Evolutionary conservation across 805 yeast genomes (phyloP), one percentile per base, ranked within the genome.

Genomic region (Brettanomyces sp.): DNA sequence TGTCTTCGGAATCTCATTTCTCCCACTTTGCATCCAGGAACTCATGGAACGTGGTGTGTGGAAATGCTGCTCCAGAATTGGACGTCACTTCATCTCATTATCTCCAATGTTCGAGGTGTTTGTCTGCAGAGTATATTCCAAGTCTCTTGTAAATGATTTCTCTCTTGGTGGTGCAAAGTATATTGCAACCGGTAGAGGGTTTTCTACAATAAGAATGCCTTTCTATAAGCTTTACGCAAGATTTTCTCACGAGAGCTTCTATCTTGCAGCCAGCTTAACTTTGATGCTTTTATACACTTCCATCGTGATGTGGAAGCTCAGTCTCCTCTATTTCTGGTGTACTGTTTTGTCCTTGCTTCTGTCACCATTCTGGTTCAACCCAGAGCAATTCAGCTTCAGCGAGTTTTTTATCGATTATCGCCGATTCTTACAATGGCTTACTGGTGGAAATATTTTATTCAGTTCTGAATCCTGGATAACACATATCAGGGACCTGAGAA

Each of bases 51-150:
- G 84, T 57, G 93, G 93, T 21, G 60, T 82, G n/a, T 73, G 81
- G 79, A 74, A 76, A 55, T 85, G 91, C 9, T 59, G 74, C 34
- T 72, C 77, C 2, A 69, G 93, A 56, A 66, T 84, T 41, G 67
- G 72, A 39, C 80, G 82, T 52, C 93, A 85, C 55, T 74, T 85
- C 48, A 63, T 74, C 14, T 84, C 90, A 1, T 66, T 83, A 36
- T 83, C 93, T 1, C 90, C 91, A 39, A 64, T 84, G 55, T 85
- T 85, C 56, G 95, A 85, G 59, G 80, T 85, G 4, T 85, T 85
- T 65, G 85, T 81, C 22, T 85, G 89, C 56, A 81, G 82, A 54
- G 77, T 84, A 7, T 85, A 85, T 59, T 81, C 91, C 2, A 77
- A 80, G 42, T 77, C 91, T 0, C 69, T 85, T 59, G 67, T 74